These are phyloP conservation scores for Yarrowia sp. DNA, from an alignment of 805 yeast species.

Conservation along the genomic window DNA sequence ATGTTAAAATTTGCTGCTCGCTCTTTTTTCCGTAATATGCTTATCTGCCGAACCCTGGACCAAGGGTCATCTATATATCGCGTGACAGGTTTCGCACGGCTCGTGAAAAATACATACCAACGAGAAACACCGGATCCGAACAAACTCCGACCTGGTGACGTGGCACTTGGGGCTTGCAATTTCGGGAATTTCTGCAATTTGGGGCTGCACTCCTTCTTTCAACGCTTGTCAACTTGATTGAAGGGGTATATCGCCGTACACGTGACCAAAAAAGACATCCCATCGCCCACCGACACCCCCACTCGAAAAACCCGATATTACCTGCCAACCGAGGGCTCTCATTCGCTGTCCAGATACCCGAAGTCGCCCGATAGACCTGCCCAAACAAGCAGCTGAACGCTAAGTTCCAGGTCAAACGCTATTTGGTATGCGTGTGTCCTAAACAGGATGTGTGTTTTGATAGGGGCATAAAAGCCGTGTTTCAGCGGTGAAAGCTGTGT, in stretches of 20 bases:
- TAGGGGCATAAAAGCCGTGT: neutral
- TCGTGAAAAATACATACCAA: no score
- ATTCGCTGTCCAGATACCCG: conserved; percentile 17
- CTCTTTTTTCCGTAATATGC: neutral
- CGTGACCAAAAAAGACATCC: neutral
- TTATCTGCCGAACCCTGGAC: neutral
- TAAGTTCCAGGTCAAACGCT: neutral
- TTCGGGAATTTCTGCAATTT: no score
- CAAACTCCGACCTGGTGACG: no score
- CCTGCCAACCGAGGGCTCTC: neutral
- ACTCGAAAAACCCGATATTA: neutral
- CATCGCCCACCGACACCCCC: neutral
- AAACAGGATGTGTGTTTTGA: neutral
- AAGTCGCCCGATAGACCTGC: conserved; percentile 1
- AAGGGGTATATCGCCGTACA: neutral
- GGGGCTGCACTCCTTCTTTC: no score
- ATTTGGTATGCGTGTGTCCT: conserved; percentile 10
- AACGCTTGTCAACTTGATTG: no score
- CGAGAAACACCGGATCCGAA: no score
- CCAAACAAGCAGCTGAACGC: conserved; percentile 18
- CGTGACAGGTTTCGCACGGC: neutral
- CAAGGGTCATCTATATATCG: neutral
- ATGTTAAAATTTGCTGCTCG: neutral
- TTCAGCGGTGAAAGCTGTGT: neutral
- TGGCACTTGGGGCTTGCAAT: no score